phyloP scores from a whole-genome alignment of 2,329 filamentous ascomycete species.

The Penicillium sp. region DNA sequence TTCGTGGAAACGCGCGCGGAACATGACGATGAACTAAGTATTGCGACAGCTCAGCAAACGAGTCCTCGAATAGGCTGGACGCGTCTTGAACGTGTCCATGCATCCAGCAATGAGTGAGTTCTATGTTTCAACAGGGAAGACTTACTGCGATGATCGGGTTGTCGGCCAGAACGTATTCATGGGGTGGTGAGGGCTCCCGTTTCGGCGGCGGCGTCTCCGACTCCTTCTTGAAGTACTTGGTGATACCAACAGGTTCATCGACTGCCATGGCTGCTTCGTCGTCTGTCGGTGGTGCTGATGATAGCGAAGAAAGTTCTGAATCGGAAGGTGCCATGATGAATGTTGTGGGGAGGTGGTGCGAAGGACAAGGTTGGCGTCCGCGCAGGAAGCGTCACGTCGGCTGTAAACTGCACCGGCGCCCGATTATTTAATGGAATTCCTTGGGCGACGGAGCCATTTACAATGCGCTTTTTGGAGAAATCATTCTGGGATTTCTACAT shows the following conservation, averaged over 20 bases:
- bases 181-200: conserved; percentile 79
- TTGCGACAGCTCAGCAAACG: conserved; percentile 34
- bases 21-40: conserved; percentile 91
- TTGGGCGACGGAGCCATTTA: conserved; percentile 2
- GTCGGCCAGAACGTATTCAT: conserved; percentile 84
- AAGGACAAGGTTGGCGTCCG: conserved; percentile 24
- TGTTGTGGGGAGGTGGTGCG: conserved; percentile 28
- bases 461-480: not conserved
- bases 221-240: conserved; percentile 48
- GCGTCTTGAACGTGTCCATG: conserved; percentile 20
- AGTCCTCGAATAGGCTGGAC: conserved; percentile 29
- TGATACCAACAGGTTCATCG: conserved; percentile 41
- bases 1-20: conserved; percentile 86
- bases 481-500: not conserved
- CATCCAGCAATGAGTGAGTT: conserved; percentile 36
- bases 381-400: conserved; percentile 23
- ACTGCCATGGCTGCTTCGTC: conserved; percentile 49
- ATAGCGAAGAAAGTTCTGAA: conserved; percentile 55
- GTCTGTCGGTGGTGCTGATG: conserved; percentile 56
- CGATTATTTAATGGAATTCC: conserved; percentile 11
- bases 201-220: conserved; percentile 63
- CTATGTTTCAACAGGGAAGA: conserved; percentile 29
- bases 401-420: conserved; percentile 14
- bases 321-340: conserved; percentile 49
- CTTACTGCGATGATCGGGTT: conserved; percentile 88